Conservation (phyloP, 345 rosid species). For the Odontarrhena argentea region DNA sequence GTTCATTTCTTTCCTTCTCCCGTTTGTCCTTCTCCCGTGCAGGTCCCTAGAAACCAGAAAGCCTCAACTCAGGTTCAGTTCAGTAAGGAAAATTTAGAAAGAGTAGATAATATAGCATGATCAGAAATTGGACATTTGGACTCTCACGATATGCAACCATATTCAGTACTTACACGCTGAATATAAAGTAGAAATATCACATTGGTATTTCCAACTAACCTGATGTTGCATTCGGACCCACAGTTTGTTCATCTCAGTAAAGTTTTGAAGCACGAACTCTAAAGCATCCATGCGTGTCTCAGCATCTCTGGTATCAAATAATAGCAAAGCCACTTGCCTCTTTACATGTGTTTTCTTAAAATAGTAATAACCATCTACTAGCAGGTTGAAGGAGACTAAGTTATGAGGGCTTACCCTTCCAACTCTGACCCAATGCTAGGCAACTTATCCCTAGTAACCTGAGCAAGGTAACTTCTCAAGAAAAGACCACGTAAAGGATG, state of each 20-base stretch:
- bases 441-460: slow-evolving; percentile 86
- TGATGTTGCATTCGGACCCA: slow-evolving; percentile 99
- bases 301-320: slow-evolving; percentile 62
- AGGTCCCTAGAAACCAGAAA: slow-evolving; percentile 99
- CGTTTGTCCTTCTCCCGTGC: slow-evolving; percentile 94
- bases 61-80: slow-evolving; percentile 83
- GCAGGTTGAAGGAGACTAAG: slow-evolving; percentile 5
- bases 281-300: slow-evolving; percentile 78
- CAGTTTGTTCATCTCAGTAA: slow-evolving; percentile 97
- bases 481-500: slow-evolving; percentile 98
- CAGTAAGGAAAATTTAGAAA: slow-evolving; percentile 72
- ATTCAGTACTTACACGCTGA: slow-evolving; percentile 46
- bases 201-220: slow-evolving; percentile 65
- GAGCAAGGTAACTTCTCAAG: slow-evolving; percentile 95
- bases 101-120: slow-evolving; percentile 77
- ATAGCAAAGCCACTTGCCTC: slow-evolving; percentile 16
- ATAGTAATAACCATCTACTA: not conserved
- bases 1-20: slow-evolving; percentile 97
- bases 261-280: slow-evolving; percentile 92
- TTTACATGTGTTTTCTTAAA: slow-evolving; percentile 12
- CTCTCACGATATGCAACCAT: slow-evolving; percentile 67
- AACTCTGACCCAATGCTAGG: slow-evolving; percentile 82
- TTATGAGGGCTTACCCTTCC: slow-evolving; percentile 64
- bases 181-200: slow-evolving; percentile 38
- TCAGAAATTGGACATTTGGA: slow-evolving; percentile 84